Evolutionary conservation across 2,329 filamentous ascomycete genomes (phyloP), one percentile per base, ranked within the genome.

Genomic region (Aplosporella prunicola): DNA sequence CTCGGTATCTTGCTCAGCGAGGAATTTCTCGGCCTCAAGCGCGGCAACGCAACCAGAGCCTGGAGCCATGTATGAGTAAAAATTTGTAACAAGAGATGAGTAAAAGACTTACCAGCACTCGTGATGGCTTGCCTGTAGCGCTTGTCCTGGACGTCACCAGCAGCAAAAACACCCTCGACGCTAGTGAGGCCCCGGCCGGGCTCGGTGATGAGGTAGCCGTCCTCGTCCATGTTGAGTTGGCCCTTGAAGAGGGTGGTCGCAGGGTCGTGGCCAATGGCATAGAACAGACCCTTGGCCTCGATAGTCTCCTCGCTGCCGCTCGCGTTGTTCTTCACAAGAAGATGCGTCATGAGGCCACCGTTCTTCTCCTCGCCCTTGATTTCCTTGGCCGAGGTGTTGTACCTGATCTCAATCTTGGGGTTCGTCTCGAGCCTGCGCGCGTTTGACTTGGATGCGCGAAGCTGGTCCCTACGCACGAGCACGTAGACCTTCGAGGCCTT

Each of bases 81-180:
- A n/a, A n/a, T n/a, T n/a, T n/a, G n/a, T n/a, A n/a, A 75, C 80
- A 58, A 69, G 87, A 86, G 89, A n/a, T n/a, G n/a, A n/a, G n/a
- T n/a, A n/a, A n/a, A n/a, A n/a, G n/a, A n/a, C n/a, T n/a, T n/a
- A n/a, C n/a, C n/a, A 51, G 91, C 91, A 66, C 88, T 95, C 47
- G 91, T 98, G 49, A 98, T 93, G 31, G 91, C 91, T 69, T 98
- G 91, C 59, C 91, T 78, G 63, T 98, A 98, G 57, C 81, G 78
- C 80, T 96, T 98, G 61, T 98, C 93, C 69, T 98, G 91, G 8
- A 98, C 93, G 58, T 98, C 91, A 46, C 91, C 91, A 8, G 89
- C 91, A 24, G 91, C 91, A 57, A 95, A 98, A 14, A 98, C 86
- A 60, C 91, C 91, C 57, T 86, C 77, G 5, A 95, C 64, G 62